A percentile compares a stretch with the other conserved stretches of the same genome.
Conservation (phyloP, 2,329 filamentous ascomycete species). For the Trichoderma aggressivum region DNA sequence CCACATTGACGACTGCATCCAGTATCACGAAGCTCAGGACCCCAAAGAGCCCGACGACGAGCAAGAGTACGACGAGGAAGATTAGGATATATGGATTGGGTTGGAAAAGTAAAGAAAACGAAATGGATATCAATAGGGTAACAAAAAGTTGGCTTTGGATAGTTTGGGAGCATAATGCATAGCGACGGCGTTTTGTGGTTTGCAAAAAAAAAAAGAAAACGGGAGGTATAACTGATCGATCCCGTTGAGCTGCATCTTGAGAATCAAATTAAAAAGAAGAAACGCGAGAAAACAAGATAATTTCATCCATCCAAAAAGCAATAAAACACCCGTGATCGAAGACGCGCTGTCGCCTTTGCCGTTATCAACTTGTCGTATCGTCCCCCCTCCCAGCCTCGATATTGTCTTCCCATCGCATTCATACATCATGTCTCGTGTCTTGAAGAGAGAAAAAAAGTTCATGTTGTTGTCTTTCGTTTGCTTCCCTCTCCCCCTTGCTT, state of each 20-base stretch:
- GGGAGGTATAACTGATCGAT: not conserved
- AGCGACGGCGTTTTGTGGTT: constrained; percentile 40
- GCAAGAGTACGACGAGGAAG: constrained; percentile 39
- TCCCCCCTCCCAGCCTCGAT: not conserved
- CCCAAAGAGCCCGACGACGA: constrained; percentile 74
- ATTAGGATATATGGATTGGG: constrained; percentile 20
- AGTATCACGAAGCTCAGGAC: constrained; percentile 91
- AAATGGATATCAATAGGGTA: constrained; percentile 19
- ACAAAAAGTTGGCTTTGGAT: not conserved
- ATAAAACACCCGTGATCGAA: not conserved
- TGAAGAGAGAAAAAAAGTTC: not conserved
- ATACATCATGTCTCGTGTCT: constrained; percentile 5
- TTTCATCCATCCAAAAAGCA: constrained; percentile 1
- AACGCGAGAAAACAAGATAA: not conserved
- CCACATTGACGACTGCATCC: constrained; percentile 91
- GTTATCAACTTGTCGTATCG: not conserved
- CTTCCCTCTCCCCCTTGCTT: not conserved
- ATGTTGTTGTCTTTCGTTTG: not conserved
- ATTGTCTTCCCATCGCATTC: not conserved
- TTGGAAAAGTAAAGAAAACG: constrained; percentile 19
- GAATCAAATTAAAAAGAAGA: not conserved
- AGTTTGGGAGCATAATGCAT: constrained; percentile 31
- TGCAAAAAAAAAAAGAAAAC: not conserved
- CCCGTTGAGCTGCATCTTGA: constrained; percentile 19
- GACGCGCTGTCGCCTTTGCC: not conserved